These are phyloP conservation scores for Nosema granulosis DNA, from an alignment of 371 early-diverging fungal species.

Conservation along the genomic window DNA sequence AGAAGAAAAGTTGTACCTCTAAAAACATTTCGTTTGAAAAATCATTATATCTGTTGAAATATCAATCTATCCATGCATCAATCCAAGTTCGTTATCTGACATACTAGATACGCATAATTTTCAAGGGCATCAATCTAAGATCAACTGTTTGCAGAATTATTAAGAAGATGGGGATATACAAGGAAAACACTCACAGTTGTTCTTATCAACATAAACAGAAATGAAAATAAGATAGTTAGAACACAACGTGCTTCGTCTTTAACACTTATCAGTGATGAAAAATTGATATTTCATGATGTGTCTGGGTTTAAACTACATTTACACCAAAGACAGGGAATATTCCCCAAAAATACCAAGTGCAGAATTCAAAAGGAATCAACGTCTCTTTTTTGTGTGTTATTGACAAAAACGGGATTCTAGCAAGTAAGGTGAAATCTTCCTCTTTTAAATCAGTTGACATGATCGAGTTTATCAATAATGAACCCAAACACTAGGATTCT, in stretches of 20 bases:
- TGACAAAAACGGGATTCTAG: not conserved
- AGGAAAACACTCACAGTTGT: not conserved
- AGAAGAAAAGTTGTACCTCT: not conserved
- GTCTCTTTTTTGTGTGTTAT: not conserved
- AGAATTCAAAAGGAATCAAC: not conserved
- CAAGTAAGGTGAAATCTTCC: not conserved
- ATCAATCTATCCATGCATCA: not conserved
- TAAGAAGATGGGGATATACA: not conserved
- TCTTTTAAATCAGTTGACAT: not conserved
- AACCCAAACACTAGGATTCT: not conserved
- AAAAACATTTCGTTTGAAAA: not conserved
- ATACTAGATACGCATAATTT: not conserved
- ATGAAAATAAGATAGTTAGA: not conserved
- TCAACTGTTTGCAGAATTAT: not conserved
- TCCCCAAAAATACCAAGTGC: not conserved
- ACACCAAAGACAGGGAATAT: not conserved
- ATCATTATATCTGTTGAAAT: not conserved
- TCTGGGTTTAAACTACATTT: not conserved
- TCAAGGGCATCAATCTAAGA: not conserved
- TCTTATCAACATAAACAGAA: not conserved
- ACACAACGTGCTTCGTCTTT: not conserved
- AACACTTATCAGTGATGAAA: not conserved
- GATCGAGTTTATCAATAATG: not conserved
- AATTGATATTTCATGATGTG: not conserved
- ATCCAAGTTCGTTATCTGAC: not conserved